Evolutionary conservation across 257 asterid genomes (phyloP).

Genomic region (Echium plantagineum): DNA sequence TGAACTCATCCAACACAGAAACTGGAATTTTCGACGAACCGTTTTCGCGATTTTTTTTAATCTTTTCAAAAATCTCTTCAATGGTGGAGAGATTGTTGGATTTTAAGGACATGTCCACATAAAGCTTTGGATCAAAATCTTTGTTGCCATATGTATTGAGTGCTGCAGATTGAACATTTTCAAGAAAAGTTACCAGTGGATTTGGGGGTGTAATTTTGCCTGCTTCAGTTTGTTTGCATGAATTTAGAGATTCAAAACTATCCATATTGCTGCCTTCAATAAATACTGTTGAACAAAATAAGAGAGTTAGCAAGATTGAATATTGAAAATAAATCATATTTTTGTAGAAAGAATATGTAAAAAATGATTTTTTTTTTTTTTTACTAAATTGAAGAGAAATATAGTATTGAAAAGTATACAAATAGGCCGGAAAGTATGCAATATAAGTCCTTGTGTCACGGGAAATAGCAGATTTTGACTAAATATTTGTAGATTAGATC

Average conservation of each 20-base stretch:
- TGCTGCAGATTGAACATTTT: conserved; percentile 52
- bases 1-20: conserved; percentile 24
- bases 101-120: conserved; percentile 64
- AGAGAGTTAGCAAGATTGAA: conserved; percentile 1
- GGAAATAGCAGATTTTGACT: too few species aligned
- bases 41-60: conserved; percentile 14
- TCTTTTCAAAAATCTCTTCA: conserved; percentile 25
- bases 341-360: too few species aligned
- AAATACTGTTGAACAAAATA: conserved; percentile 9
- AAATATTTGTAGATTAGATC: too few species aligned
- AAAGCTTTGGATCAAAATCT: conserved; percentile 63
- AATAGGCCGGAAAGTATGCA: too few species aligned
- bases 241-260: not conserved
- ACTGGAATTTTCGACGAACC: conserved; percentile 26
- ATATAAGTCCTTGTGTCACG: too few species aligned
- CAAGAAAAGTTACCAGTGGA: conserved; percentile 57
- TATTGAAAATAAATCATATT: not conserved
- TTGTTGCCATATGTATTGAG: conserved; percentile 36
- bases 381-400: too few species aligned
- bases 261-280: not conserved
- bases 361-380: too few species aligned
- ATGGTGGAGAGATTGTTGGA: conserved; percentile 26
- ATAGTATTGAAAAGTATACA: too few species aligned
- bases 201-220: conserved; percentile 47
- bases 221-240: conserved; percentile 16